These are phyloP conservation scores for Meyerozyma sp. DNA, from an alignment of 1,139 yeast genomes.

Conservation along the genomic window DNA sequence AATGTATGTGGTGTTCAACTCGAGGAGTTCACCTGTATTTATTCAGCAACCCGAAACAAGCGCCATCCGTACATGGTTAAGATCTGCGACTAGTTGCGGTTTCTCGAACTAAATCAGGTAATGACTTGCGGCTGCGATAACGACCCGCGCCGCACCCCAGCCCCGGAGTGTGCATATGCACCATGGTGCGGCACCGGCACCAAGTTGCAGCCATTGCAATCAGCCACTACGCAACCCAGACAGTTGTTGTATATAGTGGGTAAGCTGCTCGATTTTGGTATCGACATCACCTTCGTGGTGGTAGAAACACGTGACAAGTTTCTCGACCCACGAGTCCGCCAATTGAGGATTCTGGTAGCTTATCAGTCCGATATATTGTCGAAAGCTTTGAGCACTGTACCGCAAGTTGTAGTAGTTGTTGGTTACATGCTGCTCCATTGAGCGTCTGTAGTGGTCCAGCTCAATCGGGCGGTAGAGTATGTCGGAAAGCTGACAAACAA, in stretches of 20 bases:
- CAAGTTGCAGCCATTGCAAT: not conserved
- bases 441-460: slow-evolving; percentile 5
- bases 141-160: not conserved
- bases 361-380: slow-evolving; percentile 19
- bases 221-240: not conserved
- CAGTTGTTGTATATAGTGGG: not conserved
- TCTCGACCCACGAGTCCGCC: slow-evolving; percentile 14
- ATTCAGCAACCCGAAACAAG: not conserved
- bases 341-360: slow-evolving; percentile 6
- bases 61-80: not conserved
- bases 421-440: slow-evolving; percentile 5
- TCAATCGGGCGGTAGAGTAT: slow-evolving; percentile 9
- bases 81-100: not conserved
- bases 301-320: slow-evolving; percentile 5
- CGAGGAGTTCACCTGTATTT: not conserved
- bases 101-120: not conserved
- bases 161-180: not conserved
- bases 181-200: not conserved
- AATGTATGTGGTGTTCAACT: not conserved
- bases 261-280: not conserved
- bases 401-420: slow-evolving; percentile 13
- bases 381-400: slow-evolving; percentile 14
- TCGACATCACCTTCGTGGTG: not conserved
- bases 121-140: not conserved
- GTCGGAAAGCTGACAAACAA: slow-evolving; percentile 8